Evolutionary conservation across 257 asterid species (phyloP), one percentile per base, ranked within the genome.

Genomic region (Capsicum pubescens): DNA sequence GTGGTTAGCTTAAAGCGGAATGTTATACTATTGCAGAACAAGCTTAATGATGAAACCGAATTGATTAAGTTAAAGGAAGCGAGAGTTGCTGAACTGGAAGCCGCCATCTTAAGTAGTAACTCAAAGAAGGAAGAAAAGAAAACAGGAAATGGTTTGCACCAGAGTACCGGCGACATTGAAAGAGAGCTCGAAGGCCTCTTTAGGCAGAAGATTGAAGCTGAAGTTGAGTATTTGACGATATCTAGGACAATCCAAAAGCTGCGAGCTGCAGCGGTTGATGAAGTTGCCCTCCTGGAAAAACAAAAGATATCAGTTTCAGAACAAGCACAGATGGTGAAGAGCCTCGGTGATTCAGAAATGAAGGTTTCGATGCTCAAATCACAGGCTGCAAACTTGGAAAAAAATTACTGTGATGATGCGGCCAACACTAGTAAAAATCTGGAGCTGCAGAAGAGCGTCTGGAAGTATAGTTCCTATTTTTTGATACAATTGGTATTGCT

Each of bases 191-290:
- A 94, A 78, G 86, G 85, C 64, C 87, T 91, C 84, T 92, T 90
- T 63, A 92, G 52, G 92, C 94, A 87, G 87, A 94, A 91, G 79
- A 86, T 94, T 46, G 98, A 93, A 93, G 91, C 94, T 12, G 98
- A 93, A 85, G 92, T 96, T 35, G 91, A 91, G 89, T 86, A 79
- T 82, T 79, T 96, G 83, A 87, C 84, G 13, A 50, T 74, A 74
- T 74, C 81, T 14, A 74, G 81, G 50, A 74, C 81, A 36, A 74
- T 50, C 81, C 81, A 74, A 50, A 74, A 21, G 36, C 84, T 89
- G 88, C 87, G 88, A 77, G 90, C 82, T 85, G 87, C 90, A 56
- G 87, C 86, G n/a, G 86, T 67, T 21, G 90, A 90, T 88, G 93
- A 93, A 80, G 87, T 84, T 36, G 83, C 88, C 42, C 81, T 89